phyloP scores from a whole-genome alignment of 179 eudicot genomes.

The Spinacia oleracea region DNA sequence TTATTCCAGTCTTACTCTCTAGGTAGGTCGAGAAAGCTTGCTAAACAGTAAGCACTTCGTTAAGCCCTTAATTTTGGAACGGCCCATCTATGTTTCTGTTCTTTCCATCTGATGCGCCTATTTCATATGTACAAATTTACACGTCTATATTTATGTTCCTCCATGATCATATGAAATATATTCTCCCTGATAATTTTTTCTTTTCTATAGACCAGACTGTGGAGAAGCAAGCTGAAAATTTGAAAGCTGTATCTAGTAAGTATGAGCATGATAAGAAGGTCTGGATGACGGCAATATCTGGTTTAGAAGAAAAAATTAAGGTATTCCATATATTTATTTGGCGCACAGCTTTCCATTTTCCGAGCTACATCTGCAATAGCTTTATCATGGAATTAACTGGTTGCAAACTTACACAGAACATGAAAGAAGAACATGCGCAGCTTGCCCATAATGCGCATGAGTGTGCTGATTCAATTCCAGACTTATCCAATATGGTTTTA shows the following conservation, averaged over 20 bases:
- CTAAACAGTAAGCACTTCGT: background rate
- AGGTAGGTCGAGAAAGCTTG: constrained; percentile 49
- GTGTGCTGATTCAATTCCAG: constrained; percentile 81
- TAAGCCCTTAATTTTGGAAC: background rate
- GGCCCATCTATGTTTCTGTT: background rate
- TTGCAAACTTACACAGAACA: constrained; percentile 41
- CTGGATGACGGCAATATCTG: constrained; percentile 63
- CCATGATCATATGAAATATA: background rate
- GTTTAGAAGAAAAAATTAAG: constrained; percentile 65
- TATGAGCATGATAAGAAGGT: constrained; percentile 70
- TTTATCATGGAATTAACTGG: background rate
- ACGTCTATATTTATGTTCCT: too few relatives aligned
- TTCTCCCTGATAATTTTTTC: background rate
- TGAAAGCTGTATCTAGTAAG: constrained; percentile 56
- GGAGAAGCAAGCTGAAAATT: constrained; percentile 63
- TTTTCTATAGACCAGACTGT: constrained; percentile 56
- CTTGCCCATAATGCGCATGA: constrained; percentile 86
- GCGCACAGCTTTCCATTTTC: background rate
- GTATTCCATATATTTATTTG: constrained; percentile 34
- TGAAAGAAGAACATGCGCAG: constrained; percentile 72
- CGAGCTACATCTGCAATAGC: background rate
- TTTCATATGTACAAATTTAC: too few relatives aligned
- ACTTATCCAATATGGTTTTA: constrained; percentile 74
- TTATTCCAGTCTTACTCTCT: constrained; percentile 65
- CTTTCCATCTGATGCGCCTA: too few relatives aligned